Conservation (phyloP, 2,329 filamentous ascomycete genomes). For the Microdochium paspali region DNA sequence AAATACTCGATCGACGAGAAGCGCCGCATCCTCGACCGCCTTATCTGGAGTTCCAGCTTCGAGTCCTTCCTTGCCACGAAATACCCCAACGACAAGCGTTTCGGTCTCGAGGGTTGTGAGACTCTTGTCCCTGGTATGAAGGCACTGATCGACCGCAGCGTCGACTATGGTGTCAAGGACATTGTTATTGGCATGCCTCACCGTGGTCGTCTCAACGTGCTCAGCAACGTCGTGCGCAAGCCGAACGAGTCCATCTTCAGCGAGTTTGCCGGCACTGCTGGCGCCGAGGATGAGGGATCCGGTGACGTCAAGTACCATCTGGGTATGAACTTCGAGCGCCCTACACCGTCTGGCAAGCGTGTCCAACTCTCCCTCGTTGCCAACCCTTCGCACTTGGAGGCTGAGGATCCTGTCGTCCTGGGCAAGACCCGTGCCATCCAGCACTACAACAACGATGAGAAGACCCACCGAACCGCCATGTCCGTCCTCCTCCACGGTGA, state of each 20-base stretch:
- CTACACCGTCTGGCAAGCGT: constrained; percentile 94
- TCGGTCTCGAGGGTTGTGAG: constrained; percentile 95
- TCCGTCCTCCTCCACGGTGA: constrained; percentile 93
- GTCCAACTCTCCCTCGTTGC: constrained; percentile 98
- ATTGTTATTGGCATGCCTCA: constrained; percentile 99
- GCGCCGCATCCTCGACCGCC: constrained; percentile 88
- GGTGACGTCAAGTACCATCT: constrained; percentile 99
- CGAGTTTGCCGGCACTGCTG: constrained; percentile 84
- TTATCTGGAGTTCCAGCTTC: constrained; percentile 98
- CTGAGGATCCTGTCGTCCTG: constrained; percentile 93
- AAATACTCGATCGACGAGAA: constrained; percentile 98
- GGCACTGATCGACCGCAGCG: constrained; percentile 93
- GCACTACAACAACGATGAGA: constrained; percentile 97
- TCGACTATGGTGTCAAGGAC: constrained; percentile 97
- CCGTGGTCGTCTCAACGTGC: constrained; percentile 93
- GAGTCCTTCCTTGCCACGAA: constrained; percentile 93
- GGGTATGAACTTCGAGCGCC: constrained; percentile 99
- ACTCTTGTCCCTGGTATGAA: constrained; percentile 98
- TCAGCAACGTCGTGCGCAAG: constrained; percentile 97
- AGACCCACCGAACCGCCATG: constrained; percentile 83
- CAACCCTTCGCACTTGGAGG: constrained; percentile 96
- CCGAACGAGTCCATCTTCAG: constrained; percentile 99
- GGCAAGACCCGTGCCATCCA: constrained; percentile 97
- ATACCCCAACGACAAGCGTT: constrained; percentile 99
- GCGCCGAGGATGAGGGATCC: constrained; percentile 88